Evolutionary conservation across 2,329 filamentous ascomycete species (phyloP).

Genomic region (Leptographium radiaticola): DNA sequence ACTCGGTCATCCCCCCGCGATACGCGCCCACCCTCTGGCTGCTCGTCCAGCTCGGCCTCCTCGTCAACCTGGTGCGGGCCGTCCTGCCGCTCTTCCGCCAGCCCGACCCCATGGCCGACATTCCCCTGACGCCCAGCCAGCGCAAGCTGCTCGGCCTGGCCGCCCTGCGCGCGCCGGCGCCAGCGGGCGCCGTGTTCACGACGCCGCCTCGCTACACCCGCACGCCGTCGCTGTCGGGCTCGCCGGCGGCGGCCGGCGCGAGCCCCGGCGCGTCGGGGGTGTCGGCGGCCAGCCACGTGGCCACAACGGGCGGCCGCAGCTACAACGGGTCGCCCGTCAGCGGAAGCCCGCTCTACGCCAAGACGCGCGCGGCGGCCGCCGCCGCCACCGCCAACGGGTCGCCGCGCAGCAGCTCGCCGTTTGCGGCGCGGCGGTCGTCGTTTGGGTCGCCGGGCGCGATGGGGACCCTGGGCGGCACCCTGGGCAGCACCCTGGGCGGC

Average conservation of each 20-base stretch:
- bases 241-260: constrained; percentile 36
- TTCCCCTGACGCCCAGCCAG: constrained; percentile 81
- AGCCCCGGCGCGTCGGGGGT: background rate
- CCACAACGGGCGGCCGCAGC: constrained; percentile 16
- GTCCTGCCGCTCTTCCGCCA: constrained; percentile 59
- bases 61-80: constrained; percentile 60
- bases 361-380: constrained; percentile 39
- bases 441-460: constrained; percentile 45
- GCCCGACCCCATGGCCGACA: constrained; percentile 71
- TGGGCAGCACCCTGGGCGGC: constrained; percentile 22
- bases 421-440: constrained; percentile 39
- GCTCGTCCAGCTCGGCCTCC: constrained; percentile 39
- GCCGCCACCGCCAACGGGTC: background rate
- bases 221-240: constrained; percentile 53
- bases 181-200: constrained; percentile 59
- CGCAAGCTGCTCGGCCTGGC: constrained; percentile 72
- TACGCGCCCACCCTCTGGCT: constrained; percentile 33
- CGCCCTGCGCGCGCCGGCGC: constrained; percentile 47
- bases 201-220: constrained; percentile 81
- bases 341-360: constrained; percentile 51
- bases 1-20: constrained; percentile 16
- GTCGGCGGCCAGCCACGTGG: constrained; percentile 15
- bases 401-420: background rate
- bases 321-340: constrained; percentile 31
- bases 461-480: constrained; percentile 18